Conservation (phyloP, 1,139 yeast species). For the Suhomyces chickasaworum region DNA sequence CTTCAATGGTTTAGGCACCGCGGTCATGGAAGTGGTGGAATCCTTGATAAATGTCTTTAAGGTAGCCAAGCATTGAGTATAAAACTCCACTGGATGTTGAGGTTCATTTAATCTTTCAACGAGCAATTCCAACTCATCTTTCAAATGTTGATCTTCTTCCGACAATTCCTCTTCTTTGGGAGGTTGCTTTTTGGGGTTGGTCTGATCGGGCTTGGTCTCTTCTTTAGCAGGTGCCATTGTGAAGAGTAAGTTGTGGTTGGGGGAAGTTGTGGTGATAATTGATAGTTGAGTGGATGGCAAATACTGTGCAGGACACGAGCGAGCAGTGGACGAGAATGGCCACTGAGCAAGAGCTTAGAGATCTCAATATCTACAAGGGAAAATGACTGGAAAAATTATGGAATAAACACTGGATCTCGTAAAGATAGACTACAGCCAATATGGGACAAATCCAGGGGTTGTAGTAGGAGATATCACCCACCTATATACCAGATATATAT, state of each 20-base stretch:
- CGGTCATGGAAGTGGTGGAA: slow-evolving; percentile 97
- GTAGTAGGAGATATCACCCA: too few species aligned
- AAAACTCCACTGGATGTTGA: slow-evolving; percentile 47
- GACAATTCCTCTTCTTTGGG: slow-evolving; percentile 77
- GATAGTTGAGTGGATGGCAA: slow-evolving; percentile 14
- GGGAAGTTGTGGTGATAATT: slow-evolving; percentile 4
- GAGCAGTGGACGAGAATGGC: slow-evolving; percentile 1
- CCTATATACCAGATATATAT: too few species aligned
- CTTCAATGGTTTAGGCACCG: slow-evolving; percentile 97
- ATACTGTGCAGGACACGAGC: slow-evolving; percentile 4
- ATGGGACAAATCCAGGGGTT: too few species aligned
- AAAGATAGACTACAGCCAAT: too few species aligned
- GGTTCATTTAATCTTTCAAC: slow-evolving; percentile 70
- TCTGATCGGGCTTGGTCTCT: slow-evolving; percentile 17
- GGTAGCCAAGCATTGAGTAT: slow-evolving; percentile 60
- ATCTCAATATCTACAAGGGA: too few species aligned
- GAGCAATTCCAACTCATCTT: slow-evolving; percentile 81
- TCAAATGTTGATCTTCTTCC: slow-evolving; percentile 90
- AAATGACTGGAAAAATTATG: too few species aligned
- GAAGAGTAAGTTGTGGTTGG: slow-evolving; percentile 3
- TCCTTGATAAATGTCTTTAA: slow-evolving; percentile 82
- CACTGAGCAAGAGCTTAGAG: background rate
- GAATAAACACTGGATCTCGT: too few species aligned
- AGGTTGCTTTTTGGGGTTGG: slow-evolving; percentile 35
- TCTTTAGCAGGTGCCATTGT: slow-evolving; percentile 25